Base-by-base conservation (phyloP, 1,284 basidiomycete species). In the Tetrapyrgos nigripes region DNA sequence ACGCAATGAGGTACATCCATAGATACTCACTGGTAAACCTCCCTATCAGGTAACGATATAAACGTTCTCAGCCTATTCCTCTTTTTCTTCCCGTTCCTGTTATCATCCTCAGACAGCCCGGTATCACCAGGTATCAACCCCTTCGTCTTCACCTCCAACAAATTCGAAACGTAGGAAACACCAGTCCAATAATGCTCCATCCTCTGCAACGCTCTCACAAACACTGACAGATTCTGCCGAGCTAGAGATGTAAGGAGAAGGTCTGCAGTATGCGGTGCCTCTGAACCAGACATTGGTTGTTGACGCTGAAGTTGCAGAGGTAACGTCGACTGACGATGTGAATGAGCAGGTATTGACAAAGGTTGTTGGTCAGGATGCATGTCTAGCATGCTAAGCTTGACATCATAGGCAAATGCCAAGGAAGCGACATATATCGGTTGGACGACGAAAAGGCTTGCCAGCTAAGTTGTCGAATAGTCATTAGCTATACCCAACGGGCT, bases 171-270 rank as follows among this genome's bases (percentile, higher is more conserved):
- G 53, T 73, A 73, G 3, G 61, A 61, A 8, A 71, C 71, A 2
- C 76, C 76, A 3, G 75, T 73, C 76, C 76, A 78, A 52, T 71
- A 72, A 26, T 70, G 66, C 61, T 77, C 75, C 70, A 76, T 74
- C 29, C 68, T 65, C 23, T 69, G 60, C 3, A 73, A 53, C 9
- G 76, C 74, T 37, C 72, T 70, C 9, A 72, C 62, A 19, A 77
- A 53, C 8, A 72, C 69, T 3, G 63, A 62, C 26, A 78, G 64
- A 58, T 74, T 76, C 62, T 78, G 64, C 51, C 68, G 66, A 3
- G 73, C 69, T 65, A 76, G 68, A n/a, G 72, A 71, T 3, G 70
- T 61, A 55, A 78, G 63, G 37, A 78, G 67, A 28, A 71, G 58
- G 55, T 76, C 71, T 3, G 70, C 73, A 1, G 70, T 62, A n/a